Base-by-base conservation (phyloP, 2,329 filamentous ascomycete genomes). In the Fusarium sp. region DNA sequence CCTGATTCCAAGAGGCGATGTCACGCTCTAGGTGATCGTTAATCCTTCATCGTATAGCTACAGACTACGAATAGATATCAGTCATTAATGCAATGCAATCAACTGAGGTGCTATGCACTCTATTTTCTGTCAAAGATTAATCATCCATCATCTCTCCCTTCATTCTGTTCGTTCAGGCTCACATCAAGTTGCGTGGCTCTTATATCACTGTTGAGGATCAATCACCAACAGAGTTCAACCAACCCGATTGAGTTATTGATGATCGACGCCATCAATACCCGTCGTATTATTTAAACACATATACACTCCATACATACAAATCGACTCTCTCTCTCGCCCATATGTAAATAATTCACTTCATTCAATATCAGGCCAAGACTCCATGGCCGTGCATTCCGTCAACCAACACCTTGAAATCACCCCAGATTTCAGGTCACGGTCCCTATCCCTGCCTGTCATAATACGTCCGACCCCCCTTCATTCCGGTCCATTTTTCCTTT, bases 161-260 rank as follows among this genome's bases (percentile, higher is more conserved):
- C 17, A 1, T 15, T 22, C 33, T 33, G 28, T 22, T 20, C 15
- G 28, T 22, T n/a, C 15, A 9, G 44, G n/a, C 32, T 57, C 24
- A 43, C 3, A n/a, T 10, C n/a, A 11, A 14, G 20, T 41, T 35
- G 32, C 19, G 37, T 26, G 37, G 10, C 30, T 22, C 46, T 13
- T 40, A 10, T 13, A 30, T 32, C 28, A 20, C 39, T 19, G 15
- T 22, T 11, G 32, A n/a, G n/a, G 10, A 24, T 56, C 60, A 17
- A 13, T 22, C 15, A n/a, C 28, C 15, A 59, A 53, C 41, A 59
- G 47, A 59, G 46, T 65, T 64, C 52, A 65, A 41, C 40, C 41
- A 41, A 64, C 33, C 39, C 61, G 60, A 64, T 64, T 65, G 53
- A 65, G 61, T 64, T 64, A 59, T n/a, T n/a, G 22, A 37, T 39